A percentile compares a stretch with the other conserved stretches of the same genome.
Conservation (phyloP, 768 basidiomycete species). For the Phylloporus sp. region DNA sequence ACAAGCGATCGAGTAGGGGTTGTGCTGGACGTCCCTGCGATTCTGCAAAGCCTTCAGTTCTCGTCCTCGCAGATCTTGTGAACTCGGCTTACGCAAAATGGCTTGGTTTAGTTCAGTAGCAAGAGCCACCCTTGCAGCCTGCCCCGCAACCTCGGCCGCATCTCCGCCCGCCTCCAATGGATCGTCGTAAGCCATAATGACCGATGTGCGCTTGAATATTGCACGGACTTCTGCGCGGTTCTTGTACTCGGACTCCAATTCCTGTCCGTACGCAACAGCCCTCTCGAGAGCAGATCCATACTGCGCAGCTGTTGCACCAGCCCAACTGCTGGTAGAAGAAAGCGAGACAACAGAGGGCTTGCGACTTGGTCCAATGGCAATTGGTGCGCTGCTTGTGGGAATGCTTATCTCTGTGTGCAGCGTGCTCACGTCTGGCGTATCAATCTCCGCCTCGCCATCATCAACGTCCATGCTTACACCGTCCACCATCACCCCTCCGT, state of each 20-base stretch:
- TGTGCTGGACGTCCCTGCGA: slow-evolving; percentile 72
- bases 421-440: slow-evolving; percentile 6
- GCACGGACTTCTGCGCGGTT: slow-evolving; percentile 59
- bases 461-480: slow-evolving; percentile 60
- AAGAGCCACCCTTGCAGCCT: slow-evolving; percentile 58
- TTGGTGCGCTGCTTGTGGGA: slow-evolving; percentile 22
- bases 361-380: slow-evolving; percentile 30
- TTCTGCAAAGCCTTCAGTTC: slow-evolving; percentile 40
- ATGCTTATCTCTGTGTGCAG: slow-evolving; percentile 10
- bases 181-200: slow-evolving; percentile 76
- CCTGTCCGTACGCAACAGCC: slow-evolving; percentile 73
- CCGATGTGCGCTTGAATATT: slow-evolving; percentile 70
- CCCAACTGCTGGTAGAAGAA: slow-evolving; percentile 23
- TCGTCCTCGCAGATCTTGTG: not conserved
- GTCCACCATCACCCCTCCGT: slow-evolving; percentile 42
- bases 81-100: slow-evolving; percentile 62
- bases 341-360: slow-evolving; percentile 27
- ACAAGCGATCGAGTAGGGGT: slow-evolving; percentile 73
- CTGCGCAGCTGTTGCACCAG: slow-evolving; percentile 30
- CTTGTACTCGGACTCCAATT: slow-evolving; percentile 65
- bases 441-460: slow-evolving; percentile 33
- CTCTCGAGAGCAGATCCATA: slow-evolving; percentile 58
- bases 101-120: slow-evolving; percentile 79
- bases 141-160: slow-evolving; percentile 64
- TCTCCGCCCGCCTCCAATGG: slow-evolving; percentile 64